A percentile compares a stretch with the other conserved stretches of the same genome.
phyloP scores from a whole-genome alignment of 352 stramenopile genomes.

The Nothophytophthora sp. region DNA sequence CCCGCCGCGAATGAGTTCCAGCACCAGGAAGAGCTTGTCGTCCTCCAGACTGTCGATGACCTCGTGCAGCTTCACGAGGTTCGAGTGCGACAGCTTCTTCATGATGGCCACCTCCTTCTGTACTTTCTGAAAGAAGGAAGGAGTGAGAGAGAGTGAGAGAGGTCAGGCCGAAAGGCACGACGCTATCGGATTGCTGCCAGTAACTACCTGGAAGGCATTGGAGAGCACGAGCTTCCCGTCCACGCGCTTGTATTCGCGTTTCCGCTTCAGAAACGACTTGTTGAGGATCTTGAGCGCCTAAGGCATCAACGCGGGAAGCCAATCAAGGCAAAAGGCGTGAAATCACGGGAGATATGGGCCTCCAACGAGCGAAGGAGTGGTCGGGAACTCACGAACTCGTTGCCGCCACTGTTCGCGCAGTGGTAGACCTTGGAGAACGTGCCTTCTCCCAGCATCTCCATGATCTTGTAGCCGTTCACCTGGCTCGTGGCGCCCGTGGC shows the following conservation, averaged over 20 bases:
- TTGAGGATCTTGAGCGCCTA: constrained; percentile 86
- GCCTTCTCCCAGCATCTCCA: constrained; percentile 66
- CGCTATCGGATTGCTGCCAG: too few relatives aligned
- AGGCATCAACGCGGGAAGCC: not conserved
- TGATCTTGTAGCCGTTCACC: constrained; percentile 76
- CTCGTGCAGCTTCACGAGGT: constrained; percentile 73
- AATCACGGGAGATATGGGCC: too few relatives aligned
- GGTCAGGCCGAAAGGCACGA: too few relatives aligned
- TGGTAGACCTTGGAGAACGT: constrained; percentile 82
- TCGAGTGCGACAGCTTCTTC: constrained; percentile 76
- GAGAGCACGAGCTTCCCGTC: constrained; percentile 77
- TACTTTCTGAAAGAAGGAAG: constrained; percentile 51
- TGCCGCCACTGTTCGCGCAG: constrained; percentile 45
- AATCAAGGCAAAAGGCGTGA: not conserved
- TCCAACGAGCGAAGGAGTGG: too few relatives aligned
- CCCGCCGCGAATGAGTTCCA: constrained; percentile 80
- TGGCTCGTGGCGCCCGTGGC: constrained; percentile 58
- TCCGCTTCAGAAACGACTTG: constrained; percentile 85
- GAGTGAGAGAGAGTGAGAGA: not conserved
- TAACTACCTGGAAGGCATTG: constrained; percentile 57
- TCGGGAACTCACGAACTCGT: constrained; percentile 49
- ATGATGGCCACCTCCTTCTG: constrained; percentile 84
- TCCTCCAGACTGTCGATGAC: constrained; percentile 82
- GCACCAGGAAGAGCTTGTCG: constrained; percentile 81
- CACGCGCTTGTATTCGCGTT: constrained; percentile 81